phyloP scores from a whole-genome alignment of 2,329 filamentous ascomycete genomes.

The Epichloe aotearoae region DNA sequence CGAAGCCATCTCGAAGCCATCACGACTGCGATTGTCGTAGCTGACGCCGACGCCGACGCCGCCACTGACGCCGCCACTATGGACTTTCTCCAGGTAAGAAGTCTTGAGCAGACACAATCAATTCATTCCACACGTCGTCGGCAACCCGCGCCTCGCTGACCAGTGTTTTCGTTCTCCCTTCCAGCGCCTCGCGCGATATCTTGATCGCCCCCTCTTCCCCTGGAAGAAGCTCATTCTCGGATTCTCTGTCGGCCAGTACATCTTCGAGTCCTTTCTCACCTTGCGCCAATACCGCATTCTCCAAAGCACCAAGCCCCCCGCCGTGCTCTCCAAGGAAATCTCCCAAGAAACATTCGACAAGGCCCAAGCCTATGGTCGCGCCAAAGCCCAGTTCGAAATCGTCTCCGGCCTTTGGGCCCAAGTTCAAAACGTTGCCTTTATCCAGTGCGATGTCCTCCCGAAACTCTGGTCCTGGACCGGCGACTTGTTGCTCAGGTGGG shows the following conservation, averaged over 20 bases:
- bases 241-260: slow-evolving; percentile 84
- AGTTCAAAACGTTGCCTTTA: slow-evolving; percentile 76
- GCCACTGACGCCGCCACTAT: slow-evolving; percentile 17
- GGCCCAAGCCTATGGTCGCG: slow-evolving; percentile 88
- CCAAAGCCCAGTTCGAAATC: slow-evolving; percentile 85
- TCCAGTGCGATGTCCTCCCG: slow-evolving; percentile 82
- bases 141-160: not conserved
- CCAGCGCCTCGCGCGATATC: slow-evolving; percentile 64
- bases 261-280: slow-evolving; percentile 81
- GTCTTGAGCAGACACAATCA: slow-evolving; percentile 1
- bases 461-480: slow-evolving; percentile 81
- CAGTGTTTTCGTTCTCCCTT: not conserved
- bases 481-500: slow-evolving; percentile 56
- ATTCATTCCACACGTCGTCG: no score
- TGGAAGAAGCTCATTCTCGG: slow-evolving; percentile 96
- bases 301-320: slow-evolving; percentile 69
- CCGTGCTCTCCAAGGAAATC: slow-evolving; percentile 79
- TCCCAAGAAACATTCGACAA: slow-evolving; percentile 87
- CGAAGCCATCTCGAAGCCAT: not conserved
- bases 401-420: slow-evolving; percentile 72
- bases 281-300: slow-evolving; percentile 82
- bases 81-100: slow-evolving; percentile 33
- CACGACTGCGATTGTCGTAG: not conserved
- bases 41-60: not conserved
- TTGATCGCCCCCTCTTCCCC: slow-evolving; percentile 86